phyloP scores from a whole-genome alignment of 2,329 filamentous ascomycete genomes.

The Colletotrichum magnum region DNA sequence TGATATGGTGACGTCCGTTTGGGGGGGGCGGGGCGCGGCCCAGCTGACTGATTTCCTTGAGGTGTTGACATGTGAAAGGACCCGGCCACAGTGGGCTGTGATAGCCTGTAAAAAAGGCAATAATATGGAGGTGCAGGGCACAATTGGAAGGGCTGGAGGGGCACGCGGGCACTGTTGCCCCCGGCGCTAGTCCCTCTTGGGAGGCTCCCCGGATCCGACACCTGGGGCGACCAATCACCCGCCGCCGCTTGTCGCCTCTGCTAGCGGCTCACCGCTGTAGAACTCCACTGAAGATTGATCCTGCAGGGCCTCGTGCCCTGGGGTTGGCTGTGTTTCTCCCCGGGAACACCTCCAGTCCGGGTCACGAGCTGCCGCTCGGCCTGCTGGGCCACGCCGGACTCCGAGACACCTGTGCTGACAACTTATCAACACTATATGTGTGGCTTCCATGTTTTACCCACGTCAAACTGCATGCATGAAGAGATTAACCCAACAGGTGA shows the following conservation, averaged over 20 bases:
- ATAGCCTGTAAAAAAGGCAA: too few species aligned
- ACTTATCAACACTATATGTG: neutral
- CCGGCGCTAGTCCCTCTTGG: conserved; percentile 14
- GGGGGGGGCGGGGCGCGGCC: conserved; percentile 1
- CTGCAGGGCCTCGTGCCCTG: conserved; percentile 16
- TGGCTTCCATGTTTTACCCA: too few species aligned
- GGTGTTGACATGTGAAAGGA: conserved; percentile 36
- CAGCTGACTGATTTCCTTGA: conserved; percentile 13
- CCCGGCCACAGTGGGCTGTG: neutral
- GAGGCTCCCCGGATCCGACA: conserved; percentile 13
- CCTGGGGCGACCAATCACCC: conserved; percentile 21
- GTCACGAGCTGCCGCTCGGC: conserved; percentile 17
- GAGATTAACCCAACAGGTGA: too few species aligned
- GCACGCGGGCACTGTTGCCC: conserved; percentile 30
- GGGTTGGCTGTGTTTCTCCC: neutral
- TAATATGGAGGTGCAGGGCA: neutral
- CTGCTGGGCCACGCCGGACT: neutral
- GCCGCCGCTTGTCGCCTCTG: neutral
- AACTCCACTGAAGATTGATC: conserved; percentile 29
- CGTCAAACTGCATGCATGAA: too few species aligned
- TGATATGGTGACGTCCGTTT: conserved; percentile 40
- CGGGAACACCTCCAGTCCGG: conserved; percentile 16
- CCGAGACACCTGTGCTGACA: neutral
- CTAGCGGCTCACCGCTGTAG: conserved; percentile 27
- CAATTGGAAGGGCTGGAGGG: conserved; percentile 9